Evolutionary conservation across 192 early-diverging fungal species (phyloP), one percentile per base, ranked within the genome.

Genomic region (Coemansia sp.): DNA sequence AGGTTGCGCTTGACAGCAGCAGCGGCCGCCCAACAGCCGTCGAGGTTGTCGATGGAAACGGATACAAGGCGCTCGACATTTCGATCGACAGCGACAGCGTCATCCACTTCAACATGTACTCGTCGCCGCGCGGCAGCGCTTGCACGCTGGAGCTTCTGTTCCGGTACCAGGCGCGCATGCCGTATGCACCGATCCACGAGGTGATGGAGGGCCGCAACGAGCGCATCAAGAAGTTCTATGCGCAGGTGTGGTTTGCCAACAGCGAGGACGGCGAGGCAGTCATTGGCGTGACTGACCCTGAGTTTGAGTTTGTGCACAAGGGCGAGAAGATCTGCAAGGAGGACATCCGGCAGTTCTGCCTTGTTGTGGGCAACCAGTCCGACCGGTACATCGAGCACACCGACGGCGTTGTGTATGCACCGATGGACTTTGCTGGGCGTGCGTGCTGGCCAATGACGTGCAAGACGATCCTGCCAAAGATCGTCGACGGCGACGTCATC

Each of bases 401-500:
- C 50, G 95, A 95, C 60, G 95, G 94, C 82, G 94, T 95, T 54
- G 86, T 88, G 56, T 89, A 89, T 59, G 91, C 94, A 57, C 89
- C 90, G 30, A 81, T 76, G 62, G 84, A 67, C 78, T 83, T 53
- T 86, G 86, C 42, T 70, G 84, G 57, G 64, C 84, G 61, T 70
- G 89, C 34, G 90, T 94, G 94, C 85, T 88, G 85, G 84, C 89
- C 86, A 17, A 70, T 76, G 33, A 90, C 95, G 57, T 90, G 94
- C 72, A 91, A 91, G 81, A 92, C 92, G 22, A 92, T 97, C 54
- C 85, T 94, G 83, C 91, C 94, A 52, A 91, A 92, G 75, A 89
- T 92, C 23, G 93, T 97, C 58, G 91, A 97, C 71, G 95, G 92
- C 47, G 95, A 97, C 65, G 84, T 97, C 45, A 84, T 97, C 67